Base-by-base conservation (phyloP, 768 basidiomycete species). In the Hirschioporus abietinus region DNA sequence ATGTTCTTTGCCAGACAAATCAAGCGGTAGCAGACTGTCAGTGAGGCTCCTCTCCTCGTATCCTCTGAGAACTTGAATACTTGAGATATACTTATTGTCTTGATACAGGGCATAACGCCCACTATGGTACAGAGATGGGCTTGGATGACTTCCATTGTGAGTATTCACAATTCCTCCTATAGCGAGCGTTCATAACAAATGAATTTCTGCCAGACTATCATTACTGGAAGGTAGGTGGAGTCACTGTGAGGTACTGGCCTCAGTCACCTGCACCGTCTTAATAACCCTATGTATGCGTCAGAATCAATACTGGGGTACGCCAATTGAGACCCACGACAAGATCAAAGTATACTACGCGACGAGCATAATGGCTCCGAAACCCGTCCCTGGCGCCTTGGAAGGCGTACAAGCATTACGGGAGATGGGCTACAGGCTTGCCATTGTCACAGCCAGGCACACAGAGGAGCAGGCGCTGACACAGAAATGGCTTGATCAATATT, bases 401-500 rank as follows among this genome's bases (percentile, higher is more conserved):
- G 88, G 84, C 23, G 73, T 85, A 42, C 75, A 81, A 70, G 75
- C 80, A 25, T 79, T 94, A 18, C 82, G 82, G 64, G 78, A 83
- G 63, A 76, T 89, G 77, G 92, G 91, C 1, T 91, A 83, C 74
- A 81, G 84, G 58, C 78, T 94, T 62, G 81, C 91, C 65, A 85
- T 93, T 68, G 85, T 94, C 63, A 94, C 92, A 9, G 90, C 92
- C n/a, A 80, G 92, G 69, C 79, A 80, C 26, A 77, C 83, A 65
- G 81, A 83, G 36, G 76, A 83, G 64, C 81, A 84, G 17, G 83
- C 85, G 60, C 78, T 82, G 60, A 91, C 85, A 65, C 86, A 86
- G 81, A 77, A 80, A 58, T 93, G 92, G 91, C 76, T 88, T 12
- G 80, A 86, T 35, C 78, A 80, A 66, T 80, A 91, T 74, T 88